Evolutionary conservation across 495 filamentous ascomycete genomes (phyloP).

Genomic region (Astrothelium macrocarpum): DNA sequence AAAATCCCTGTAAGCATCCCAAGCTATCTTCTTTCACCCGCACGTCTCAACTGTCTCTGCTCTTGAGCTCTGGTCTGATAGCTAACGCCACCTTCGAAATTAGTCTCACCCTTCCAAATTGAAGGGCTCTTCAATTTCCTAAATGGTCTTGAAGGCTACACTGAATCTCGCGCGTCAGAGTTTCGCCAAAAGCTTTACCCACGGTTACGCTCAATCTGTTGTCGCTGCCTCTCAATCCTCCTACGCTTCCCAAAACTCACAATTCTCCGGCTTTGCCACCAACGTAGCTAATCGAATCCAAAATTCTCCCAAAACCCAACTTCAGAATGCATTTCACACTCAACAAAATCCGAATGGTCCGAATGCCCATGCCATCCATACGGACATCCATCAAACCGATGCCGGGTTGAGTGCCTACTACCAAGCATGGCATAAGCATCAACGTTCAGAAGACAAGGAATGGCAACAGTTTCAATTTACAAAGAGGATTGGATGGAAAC

Average conservation of each 20-base stretch:
- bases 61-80: too few species aligned
- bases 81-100: not conserved
- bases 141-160: constrained; percentile 76
- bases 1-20: constrained; percentile 40
- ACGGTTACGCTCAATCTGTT: constrained; percentile 95
- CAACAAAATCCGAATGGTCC: constrained; percentile 12
- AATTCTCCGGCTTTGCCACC: constrained; percentile 33
- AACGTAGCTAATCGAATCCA: constrained; percentile 45
- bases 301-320: constrained; percentile 48
- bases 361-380: constrained; percentile 13
- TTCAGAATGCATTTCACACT: constrained; percentile 33
- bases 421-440: constrained; percentile 72
- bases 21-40: not conserved
- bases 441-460: constrained; percentile 63
- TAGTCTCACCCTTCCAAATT: constrained; percentile 37
- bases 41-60: too few species aligned
- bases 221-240: constrained; percentile 89
- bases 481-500: constrained; percentile 80
- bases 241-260: constrained; percentile 64
- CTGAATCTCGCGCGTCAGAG: constrained; percentile 93
- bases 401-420: constrained; percentile 68
- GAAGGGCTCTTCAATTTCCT: constrained; percentile 44
- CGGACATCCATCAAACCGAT: constrained; percentile 18
- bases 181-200: constrained; percentile 89
- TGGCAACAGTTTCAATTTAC: constrained; percentile 87